These are phyloP conservation scores for Delitschia confertaspora DNA, from an alignment of 495 filamentous ascomycete genomes.

Conservation along the genomic window DNA sequence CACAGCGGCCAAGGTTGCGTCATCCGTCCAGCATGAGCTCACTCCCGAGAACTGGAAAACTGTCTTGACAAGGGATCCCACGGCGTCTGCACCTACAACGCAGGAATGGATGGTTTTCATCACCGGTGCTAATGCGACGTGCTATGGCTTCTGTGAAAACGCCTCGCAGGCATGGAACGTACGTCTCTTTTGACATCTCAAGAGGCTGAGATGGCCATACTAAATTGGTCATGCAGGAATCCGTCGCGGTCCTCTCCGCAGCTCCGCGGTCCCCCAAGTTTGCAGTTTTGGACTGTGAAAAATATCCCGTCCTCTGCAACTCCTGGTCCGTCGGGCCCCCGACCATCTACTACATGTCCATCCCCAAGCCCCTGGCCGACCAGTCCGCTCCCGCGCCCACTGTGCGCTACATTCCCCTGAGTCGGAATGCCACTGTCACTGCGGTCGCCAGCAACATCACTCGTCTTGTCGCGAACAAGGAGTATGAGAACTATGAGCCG, in stretches of 20 bases:
- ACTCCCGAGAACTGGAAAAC: conserved; percentile 65
- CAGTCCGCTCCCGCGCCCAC: conserved; percentile 35
- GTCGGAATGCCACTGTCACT: conserved; percentile 28
- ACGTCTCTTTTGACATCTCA: conserved; percentile 18
- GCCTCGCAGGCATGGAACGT: conserved; percentile 52
- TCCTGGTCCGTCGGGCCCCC: conserved; percentile 67
- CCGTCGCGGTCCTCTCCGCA: conserved; percentile 56
- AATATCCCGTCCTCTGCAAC: conserved; percentile 70
- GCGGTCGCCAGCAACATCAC: conserved; percentile 30
- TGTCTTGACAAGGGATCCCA: conserved; percentile 53
- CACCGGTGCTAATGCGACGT: conserved; percentile 81
- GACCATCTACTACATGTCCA: conserved; percentile 60
- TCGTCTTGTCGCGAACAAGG: conserved; percentile 52
- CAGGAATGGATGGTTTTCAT: conserved; percentile 77
- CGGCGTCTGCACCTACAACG: conserved; percentile 43
- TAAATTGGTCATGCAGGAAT: conserved; percentile 48
- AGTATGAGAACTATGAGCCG: conserved; percentile 44
- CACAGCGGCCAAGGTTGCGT: conserved; percentile 45
- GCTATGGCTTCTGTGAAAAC: conserved; percentile 54
- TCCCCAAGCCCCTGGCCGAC: conserved; percentile 50
- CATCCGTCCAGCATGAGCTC: conserved; percentile 46
- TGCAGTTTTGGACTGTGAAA: conserved; percentile 69
- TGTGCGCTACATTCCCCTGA: conserved; percentile 32
- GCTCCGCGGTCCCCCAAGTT: conserved; percentile 61
- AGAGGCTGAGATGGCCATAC: background rate